Base-by-base conservation (phyloP, 2,329 filamentous ascomycete genomes). In the Diaporthe longicolla region DNA sequence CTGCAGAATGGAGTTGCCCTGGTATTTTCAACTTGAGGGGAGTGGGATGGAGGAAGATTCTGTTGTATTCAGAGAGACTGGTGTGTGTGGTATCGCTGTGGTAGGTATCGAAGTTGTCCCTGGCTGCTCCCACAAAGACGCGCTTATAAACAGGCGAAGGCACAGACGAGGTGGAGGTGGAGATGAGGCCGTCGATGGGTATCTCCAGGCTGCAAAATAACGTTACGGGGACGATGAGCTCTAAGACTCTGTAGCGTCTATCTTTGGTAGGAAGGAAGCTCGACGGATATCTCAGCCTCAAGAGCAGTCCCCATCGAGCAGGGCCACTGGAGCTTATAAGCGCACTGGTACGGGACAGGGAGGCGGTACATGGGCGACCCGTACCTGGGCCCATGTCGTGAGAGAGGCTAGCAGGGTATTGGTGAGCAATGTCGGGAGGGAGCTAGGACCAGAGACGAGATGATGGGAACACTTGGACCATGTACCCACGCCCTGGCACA, bases 381-480 rank as follows among this genome's bases (percentile, higher is more conserved):
- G 57, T 71, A 63, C 57, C 70, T 61, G 48, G 43, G 45, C 40
- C 59, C 57, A 54, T 69, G 37, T 40, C 57, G 50, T 26, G 57
- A 66, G 37, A 54, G 35, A 32, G 72, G 29, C 63, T 69, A 73
- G 63, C 55, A 59, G 29, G 72, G 63, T 45, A 21, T 40, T 10
- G 55, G 26, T 26, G n/a, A 65, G 57, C 59, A 40, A 55, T 63
- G 21, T 71, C 54, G 61, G 66, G 61, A 59, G 43, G 52, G 48
- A 91, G 91, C 76, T 91, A 95, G 78, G 92, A 94, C 77, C 92
- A 93, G 81, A 70, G 73, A 73, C 57, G 57, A 75, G 65, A 73
- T 58, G 70, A 70, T 57, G 45, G 26, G 40, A 17, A 63, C 40
- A 73, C 26, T 35, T 17, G 29, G 52, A 52, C 21, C 66, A 73